phyloP scores from a whole-genome alignment of 2,329 filamentous ascomycete species.

The Ceratocystis cubensis region DNA sequence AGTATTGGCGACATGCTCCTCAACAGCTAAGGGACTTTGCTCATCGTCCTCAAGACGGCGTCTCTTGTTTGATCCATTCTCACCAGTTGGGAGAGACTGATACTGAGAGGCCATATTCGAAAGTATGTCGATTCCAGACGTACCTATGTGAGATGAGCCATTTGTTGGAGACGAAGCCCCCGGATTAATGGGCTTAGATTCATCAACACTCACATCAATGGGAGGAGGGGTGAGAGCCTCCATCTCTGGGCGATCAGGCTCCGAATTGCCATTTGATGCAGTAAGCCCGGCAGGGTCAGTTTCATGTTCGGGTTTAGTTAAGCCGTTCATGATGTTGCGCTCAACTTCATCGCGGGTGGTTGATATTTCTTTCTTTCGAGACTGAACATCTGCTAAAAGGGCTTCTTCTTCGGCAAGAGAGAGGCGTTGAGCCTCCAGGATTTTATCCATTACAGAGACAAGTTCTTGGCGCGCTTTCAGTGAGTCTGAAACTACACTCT shows the following conservation, averaged over 20 bases:
- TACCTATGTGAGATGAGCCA: not conserved
- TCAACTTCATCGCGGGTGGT: slow-evolving; percentile 80
- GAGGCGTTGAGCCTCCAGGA: slow-evolving; percentile 60
- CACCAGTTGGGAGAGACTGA: slow-evolving; percentile 37
- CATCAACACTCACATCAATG: slow-evolving; percentile 29
- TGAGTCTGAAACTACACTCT: slow-evolving; percentile 76
- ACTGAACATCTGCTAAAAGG: slow-evolving; percentile 49
- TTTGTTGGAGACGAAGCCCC: not conserved
- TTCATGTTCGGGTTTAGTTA: slow-evolving; percentile 47
- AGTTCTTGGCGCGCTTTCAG: slow-evolving; percentile 73
- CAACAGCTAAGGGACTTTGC: slow-evolving; percentile 23
- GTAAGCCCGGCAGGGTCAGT: not conserved
- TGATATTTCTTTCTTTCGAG: slow-evolving; percentile 62
- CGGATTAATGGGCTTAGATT: not conserved
- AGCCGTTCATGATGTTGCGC: slow-evolving; percentile 74
- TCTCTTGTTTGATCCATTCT: slow-evolving; percentile 45
- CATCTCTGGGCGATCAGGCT: slow-evolving; percentile 63
- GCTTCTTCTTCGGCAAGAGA: slow-evolving; percentile 58
- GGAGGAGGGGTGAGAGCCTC: slow-evolving; percentile 78
- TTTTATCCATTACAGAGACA: slow-evolving; percentile 67
- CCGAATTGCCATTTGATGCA: slow-evolving; percentile 26
- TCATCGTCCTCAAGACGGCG: slow-evolving; percentile 40
- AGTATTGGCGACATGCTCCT: slow-evolving; percentile 23
- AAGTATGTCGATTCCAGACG: not conserved
- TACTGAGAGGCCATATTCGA: slow-evolving; percentile 32